phyloP scores from a whole-genome alignment of 2,329 filamentous ascomycete genomes.

The Alternaria solani region DNA sequence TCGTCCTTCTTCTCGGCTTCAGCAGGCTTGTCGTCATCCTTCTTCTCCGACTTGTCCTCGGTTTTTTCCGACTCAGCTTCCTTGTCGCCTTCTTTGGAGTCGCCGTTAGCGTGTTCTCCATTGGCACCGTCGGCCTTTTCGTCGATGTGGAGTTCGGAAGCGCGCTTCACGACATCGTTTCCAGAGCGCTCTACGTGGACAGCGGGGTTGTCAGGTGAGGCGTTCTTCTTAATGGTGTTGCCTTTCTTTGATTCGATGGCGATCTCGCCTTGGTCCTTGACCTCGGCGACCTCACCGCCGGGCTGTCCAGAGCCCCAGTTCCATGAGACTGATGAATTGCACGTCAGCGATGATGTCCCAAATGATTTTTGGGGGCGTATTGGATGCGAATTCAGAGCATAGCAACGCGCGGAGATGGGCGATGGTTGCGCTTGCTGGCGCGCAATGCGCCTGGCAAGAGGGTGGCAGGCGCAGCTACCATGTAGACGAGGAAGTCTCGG shows the following conservation, averaged over 20 bases:
- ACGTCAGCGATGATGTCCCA: conserved; percentile 10
- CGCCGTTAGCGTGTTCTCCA: conserved; percentile 47
- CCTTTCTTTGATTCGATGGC: conserved; percentile 68
- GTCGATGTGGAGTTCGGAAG: conserved; percentile 67
- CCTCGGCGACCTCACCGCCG: conserved; percentile 64
- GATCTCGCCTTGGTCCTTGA: conserved; percentile 66
- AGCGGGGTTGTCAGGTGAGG: conserved; percentile 67
- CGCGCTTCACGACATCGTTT: conserved; percentile 71
- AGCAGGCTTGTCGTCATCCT: conserved; percentile 40
- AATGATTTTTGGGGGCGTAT: conserved; percentile 32
- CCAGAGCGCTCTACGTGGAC: conserved; percentile 66
- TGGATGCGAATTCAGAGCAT: conserved; percentile 23
- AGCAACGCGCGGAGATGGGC: conserved; percentile 17
- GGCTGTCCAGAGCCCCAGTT: conserved; percentile 66
- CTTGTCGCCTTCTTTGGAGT: conserved; percentile 44
- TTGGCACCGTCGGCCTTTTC: conserved; percentile 50
- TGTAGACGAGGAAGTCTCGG: not conserved
- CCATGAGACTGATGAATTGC: conserved; percentile 65
- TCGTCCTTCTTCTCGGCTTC: conserved; percentile 44
- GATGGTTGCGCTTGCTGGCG: conserved; percentile 3
- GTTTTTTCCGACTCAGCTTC: conserved; percentile 46
- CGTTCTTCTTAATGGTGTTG: conserved; percentile 71
- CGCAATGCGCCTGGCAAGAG: conserved; percentile 8
- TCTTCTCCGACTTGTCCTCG: conserved; percentile 41
- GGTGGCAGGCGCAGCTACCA: not conserved